Conservation (phyloP, 2,329 filamentous ascomycete species). For the Talaromyces sp. region DNA sequence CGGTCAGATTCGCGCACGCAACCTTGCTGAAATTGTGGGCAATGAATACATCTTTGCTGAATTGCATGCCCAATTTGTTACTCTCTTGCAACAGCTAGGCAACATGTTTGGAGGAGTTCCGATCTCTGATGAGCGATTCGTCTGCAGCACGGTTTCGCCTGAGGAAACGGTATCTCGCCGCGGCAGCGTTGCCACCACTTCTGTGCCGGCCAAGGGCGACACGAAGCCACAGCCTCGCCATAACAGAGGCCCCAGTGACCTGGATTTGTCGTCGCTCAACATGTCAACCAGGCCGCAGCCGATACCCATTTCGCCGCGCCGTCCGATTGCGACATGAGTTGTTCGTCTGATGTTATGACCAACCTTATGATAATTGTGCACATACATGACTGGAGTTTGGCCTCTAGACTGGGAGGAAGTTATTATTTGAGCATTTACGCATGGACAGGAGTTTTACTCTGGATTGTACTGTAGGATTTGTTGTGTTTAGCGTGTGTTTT, state of each 20-base stretch:
- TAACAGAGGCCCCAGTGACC: conserved; percentile 22
- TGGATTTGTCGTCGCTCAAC: conserved; percentile 29
- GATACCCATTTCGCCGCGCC: conserved; percentile 33
- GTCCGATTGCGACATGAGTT: conserved; percentile 29
- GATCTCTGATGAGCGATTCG: conserved; percentile 37
- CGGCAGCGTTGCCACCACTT: conserved; percentile 16
- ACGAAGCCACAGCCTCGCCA: conserved; percentile 16
- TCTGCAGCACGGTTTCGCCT: conserved; percentile 34
- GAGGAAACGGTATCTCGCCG: conserved; percentile 23
- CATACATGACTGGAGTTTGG: conserved; percentile 7
- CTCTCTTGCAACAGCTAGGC: conserved; percentile 44
- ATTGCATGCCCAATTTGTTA: conserved; percentile 51
- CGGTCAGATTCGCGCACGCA: conserved; percentile 51
- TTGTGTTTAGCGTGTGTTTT: background rate
- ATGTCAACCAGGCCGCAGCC: conserved; percentile 31
- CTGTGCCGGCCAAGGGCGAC: conserved; percentile 16
- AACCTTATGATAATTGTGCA: background rate
- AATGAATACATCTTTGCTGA: conserved; percentile 56
- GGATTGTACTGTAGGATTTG: background rate
- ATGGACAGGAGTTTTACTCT: background rate
- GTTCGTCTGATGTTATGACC: background rate
- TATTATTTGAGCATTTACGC: background rate
- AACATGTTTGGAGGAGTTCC: conserved; percentile 41
- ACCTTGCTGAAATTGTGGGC: conserved; percentile 55
- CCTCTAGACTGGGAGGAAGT: conserved; percentile 6